Evolutionary conservation across 2,329 filamentous ascomycete genomes (phyloP).

Genomic region (Teratosphaeria destructans): DNA sequence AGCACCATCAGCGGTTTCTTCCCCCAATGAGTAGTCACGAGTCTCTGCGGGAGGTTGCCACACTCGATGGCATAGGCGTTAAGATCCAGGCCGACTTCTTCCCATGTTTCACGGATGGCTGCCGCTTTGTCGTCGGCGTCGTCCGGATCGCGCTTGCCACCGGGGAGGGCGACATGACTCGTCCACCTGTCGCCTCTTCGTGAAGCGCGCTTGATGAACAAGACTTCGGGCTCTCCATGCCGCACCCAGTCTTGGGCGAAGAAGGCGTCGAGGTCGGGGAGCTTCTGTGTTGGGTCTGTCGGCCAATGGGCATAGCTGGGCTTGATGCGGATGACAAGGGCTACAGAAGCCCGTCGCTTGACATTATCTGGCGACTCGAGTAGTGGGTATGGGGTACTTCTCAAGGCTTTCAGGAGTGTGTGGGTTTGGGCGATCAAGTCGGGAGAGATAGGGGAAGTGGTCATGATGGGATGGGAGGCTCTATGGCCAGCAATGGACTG

Average conservation of each 20-base stretch:
- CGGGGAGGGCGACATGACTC: conserved; percentile 57
- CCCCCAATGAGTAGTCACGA: conserved; percentile 58
- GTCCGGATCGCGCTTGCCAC: conserved; percentile 55
- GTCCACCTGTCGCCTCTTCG: conserved; percentile 59
- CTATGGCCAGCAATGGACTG: background rate
- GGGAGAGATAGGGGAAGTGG: conserved; percentile 1
- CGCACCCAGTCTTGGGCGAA: conserved; percentile 56
- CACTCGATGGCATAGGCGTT: conserved; percentile 31
- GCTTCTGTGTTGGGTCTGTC: conserved; percentile 11
- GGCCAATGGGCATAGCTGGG: conserved; percentile 48
- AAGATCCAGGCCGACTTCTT: conserved; percentile 56
- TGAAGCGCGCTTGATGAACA: conserved; percentile 61
- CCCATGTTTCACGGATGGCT: conserved; percentile 52
- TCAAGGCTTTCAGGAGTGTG: conserved; percentile 32
- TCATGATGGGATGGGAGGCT: background rate
- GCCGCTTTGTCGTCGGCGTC: conserved; percentile 53
- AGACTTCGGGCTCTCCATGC: conserved; percentile 55
- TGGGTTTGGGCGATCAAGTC: conserved; percentile 32
- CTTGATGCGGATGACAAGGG: conserved; percentile 52
- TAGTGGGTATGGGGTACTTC: conserved; percentile 36
- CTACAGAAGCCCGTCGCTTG: conserved; percentile 55
- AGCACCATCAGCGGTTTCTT: conserved; percentile 56
- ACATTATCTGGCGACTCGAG: conserved; percentile 39
- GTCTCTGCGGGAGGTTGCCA: conserved; percentile 55
- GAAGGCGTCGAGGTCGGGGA: conserved; percentile 42